Base-by-base conservation (phyloP, 257 asterid genomes). In the Capsicum chinense region DNA sequence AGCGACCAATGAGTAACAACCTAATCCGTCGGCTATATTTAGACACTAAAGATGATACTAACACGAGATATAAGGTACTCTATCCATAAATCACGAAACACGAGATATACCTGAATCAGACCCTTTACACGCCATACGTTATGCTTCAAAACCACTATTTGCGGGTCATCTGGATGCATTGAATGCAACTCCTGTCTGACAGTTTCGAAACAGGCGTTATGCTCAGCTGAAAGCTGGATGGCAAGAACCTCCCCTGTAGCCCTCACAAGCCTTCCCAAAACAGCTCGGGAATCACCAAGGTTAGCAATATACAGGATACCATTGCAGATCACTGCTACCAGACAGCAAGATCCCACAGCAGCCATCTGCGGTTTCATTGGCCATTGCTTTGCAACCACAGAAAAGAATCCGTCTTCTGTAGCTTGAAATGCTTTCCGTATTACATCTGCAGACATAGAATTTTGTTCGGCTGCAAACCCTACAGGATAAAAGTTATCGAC, bases 111-210 rank as follows among this genome's bases (percentile, higher is more conserved):
- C 91, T 90, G 92, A 83, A 90, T 90, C 80, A 90, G 81, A 83
- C 92, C 92, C 86, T 88, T 90, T 35, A 90, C 92, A 84, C 92
- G 91, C 92, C 92, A 90, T 66, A 90, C 91, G 9, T 87, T 88
- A 85, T 87, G 91, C 89, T 90, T 90, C 79, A 87, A 87, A 69
- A 90, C 87, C 37, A 90, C 92, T 68, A 90, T 90, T 68, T 90
- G 88, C 0, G 91, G 37, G 79, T 90, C 92, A 82, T 90, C 90
- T 2, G 92, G 91, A 79, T 90, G 92, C 92, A 90, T 85, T 48
- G 92, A 78, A 71, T 88, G 92, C 85, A 90, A 70, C 84, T 90
- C 92, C 74, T 88, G 91, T 85, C 92, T 82, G 78, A 90, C 85
- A 47, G 92, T 82, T 64, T 90, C 92, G 76, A 86, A 85, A 87